Evolutionary conservation across 1,139 yeast genomes (phyloP).

Genomic region (Kurtzmaniella natalensis): DNA sequence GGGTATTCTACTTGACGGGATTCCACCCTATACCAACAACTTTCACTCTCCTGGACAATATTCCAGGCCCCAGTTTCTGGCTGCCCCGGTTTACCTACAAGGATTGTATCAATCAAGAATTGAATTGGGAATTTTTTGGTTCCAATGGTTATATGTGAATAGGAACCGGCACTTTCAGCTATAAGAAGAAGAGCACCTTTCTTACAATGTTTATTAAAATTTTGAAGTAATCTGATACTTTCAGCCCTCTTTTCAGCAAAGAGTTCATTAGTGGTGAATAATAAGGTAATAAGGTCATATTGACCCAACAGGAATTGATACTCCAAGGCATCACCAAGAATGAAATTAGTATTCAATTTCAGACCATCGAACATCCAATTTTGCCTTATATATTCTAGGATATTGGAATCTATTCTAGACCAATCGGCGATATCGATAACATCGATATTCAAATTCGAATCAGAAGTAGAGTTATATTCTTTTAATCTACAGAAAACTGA

Average conservation of each 20-base stretch:
- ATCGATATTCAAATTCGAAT: slow-evolving; percentile 38
- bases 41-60: slow-evolving; percentile 59
- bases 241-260: slow-evolving; percentile 64
- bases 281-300: slow-evolving; percentile 54
- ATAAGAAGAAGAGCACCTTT: slow-evolving; percentile 59
- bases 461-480: slow-evolving; percentile 31
- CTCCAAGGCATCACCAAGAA: slow-evolving; percentile 35
- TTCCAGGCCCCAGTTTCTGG: slow-evolving; percentile 63
- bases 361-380: slow-evolving; percentile 49
- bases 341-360: slow-evolving; percentile 42
- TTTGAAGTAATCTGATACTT: slow-evolving; percentile 58
- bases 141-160: slow-evolving; percentile 75
- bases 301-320: slow-evolving; percentile 3
- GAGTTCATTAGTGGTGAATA: slow-evolving; percentile 85
- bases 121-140: slow-evolving; percentile 76
- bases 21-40: slow-evolving; percentile 74
- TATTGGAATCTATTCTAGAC: slow-evolving; percentile 46
- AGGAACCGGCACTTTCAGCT: slow-evolving; percentile 88
- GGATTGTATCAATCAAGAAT: slow-evolving; percentile 67
- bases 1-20: slow-evolving; percentile 56
- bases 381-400: slow-evolving; percentile 38
- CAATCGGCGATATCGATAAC: slow-evolving; percentile 80
- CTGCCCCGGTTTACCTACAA: slow-evolving; percentile 52
- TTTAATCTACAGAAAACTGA: slow-evolving; percentile 52
- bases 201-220: slow-evolving; percentile 41